A percentile compares a stretch with the other conserved stretches of the same genome.
Conservation (phyloP, 176 grass and related monocot genomes). For the maize (Zea mays) region Zm-B73-REFERENCE-NAM-5.0 NC_050102.1:183780001-183780500, state of each 20-base stretch:
- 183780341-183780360: slow-evolving; percentile 87
- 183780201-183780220: slow-evolving; percentile 36
- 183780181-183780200: slow-evolving; percentile 42
- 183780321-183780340: slow-evolving; percentile 64
- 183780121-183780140: slow-evolving; percentile 72
- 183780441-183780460: slow-evolving; percentile 39
- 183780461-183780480: slow-evolving; percentile 44
- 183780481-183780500: slow-evolving; percentile 25
- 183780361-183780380: slow-evolving; percentile 24
- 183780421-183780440: slow-evolving; percentile 50
- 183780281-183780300: slow-evolving; percentile 56
- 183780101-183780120: slow-evolving; percentile 65
- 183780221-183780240: slow-evolving; percentile 60
- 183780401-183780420: slow-evolving; percentile 29
- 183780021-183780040: slow-evolving; percentile 35
- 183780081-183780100: slow-evolving; percentile 62
- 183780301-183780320: slow-evolving; percentile 59
- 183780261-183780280: slow-evolving; percentile 53
- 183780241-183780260: slow-evolving; percentile 70
- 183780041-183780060: slow-evolving; percentile 56
- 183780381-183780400: slow-evolving; percentile 17
- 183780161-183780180: slow-evolving; percentile 36
- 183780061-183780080: slow-evolving; percentile 71
- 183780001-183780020: slow-evolving; percentile 24
- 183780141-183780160: slow-evolving; percentile 32